These are phyloP conservation scores for Helianthus tuberosus DNA, from an alignment of 129 eudicot genomes.

Conservation along the genomic window DNA sequence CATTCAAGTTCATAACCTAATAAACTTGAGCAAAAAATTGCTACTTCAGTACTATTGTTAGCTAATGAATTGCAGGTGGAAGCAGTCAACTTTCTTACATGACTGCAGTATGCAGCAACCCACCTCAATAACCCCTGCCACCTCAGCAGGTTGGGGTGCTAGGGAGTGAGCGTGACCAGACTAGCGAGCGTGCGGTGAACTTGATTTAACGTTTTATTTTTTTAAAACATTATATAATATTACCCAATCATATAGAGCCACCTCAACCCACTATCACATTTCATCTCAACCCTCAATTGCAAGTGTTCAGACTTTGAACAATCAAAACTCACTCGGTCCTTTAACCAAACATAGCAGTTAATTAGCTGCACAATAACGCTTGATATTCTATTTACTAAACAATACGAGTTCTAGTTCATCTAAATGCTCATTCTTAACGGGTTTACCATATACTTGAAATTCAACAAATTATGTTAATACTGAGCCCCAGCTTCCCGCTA, in stretches of 20 bases:
- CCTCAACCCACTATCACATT: too few species aligned
- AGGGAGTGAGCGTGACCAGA: too few species aligned
- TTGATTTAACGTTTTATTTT: too few species aligned
- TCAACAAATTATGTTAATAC: not conserved
- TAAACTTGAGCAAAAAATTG: too few species aligned
- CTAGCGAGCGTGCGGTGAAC: too few species aligned
- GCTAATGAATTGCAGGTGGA: slow-evolving; percentile 15
- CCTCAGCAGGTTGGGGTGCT: too few species aligned
- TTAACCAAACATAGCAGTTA: slow-evolving; percentile 9
- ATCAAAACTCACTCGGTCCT: not conserved
- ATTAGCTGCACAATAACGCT: not conserved
- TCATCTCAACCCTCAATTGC: not conserved
- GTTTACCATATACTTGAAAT: not conserved
- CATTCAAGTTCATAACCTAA: not conserved
- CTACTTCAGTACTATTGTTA: slow-evolving; percentile 6
- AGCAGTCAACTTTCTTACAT: slow-evolving; percentile 20
- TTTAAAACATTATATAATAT: too few species aligned
- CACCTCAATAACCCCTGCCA: not conserved
- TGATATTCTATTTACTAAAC: not conserved
- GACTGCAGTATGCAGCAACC: not conserved
- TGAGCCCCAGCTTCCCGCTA: not conserved
- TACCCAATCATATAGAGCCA: too few species aligned
- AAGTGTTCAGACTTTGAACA: not conserved
- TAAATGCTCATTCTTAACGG: not conserved
- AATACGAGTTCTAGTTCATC: not conserved